phyloP scores from a whole-genome alignment of 257 asterid genomes.

The Solanum tarijense region DNA sequence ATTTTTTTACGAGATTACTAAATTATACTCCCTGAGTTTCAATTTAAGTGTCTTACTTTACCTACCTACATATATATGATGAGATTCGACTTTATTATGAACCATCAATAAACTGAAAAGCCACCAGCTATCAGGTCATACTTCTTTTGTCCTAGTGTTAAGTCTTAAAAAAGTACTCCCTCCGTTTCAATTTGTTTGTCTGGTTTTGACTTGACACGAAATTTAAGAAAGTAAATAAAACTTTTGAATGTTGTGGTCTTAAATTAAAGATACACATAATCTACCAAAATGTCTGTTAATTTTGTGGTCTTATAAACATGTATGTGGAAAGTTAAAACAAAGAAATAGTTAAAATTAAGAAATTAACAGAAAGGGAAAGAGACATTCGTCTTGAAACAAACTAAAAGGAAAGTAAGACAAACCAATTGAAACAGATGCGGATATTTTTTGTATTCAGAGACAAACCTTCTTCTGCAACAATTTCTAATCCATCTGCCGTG shows the following conservation, averaged over 20 bases:
- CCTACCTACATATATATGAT: background rate
- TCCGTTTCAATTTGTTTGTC: background rate
- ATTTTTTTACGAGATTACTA: background rate
- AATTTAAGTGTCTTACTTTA: background rate
- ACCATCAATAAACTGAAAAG: background rate
- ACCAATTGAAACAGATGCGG: background rate
- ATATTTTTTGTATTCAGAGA: background rate
- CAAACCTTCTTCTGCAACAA: slow-evolving; percentile 91
- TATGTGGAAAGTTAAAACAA: background rate
- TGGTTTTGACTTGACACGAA: background rate
- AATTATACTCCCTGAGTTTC: background rate
- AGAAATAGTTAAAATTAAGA: background rate
- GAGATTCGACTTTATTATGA: background rate
- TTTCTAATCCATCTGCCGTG: slow-evolving; percentile 56
- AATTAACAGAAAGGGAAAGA: background rate
- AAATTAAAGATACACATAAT: background rate
- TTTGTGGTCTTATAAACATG: background rate
- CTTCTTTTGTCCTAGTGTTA: background rate
- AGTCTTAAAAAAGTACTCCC: background rate
- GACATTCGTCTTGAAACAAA: background rate
- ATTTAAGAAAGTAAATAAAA: background rate
- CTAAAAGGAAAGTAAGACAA: background rate
- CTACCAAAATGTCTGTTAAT: background rate
- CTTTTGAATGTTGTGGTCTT: background rate
- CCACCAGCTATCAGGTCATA: background rate